Conservation (phyloP, 176 grass and related monocot species). For the Saccharum officinarum region DNA sequence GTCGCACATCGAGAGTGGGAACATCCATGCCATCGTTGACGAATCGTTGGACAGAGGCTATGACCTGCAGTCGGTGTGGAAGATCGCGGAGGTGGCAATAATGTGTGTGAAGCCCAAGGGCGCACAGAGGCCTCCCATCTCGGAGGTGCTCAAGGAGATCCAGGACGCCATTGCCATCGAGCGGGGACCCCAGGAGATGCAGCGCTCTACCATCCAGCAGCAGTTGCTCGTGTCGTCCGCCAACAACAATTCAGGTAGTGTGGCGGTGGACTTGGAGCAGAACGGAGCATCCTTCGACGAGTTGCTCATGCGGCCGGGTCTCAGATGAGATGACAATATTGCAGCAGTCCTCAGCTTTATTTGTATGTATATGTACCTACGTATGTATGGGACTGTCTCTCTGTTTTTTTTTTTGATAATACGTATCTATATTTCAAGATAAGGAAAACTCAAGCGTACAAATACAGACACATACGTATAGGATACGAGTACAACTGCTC, state of each 20-base stretch:
- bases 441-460: too few species aligned
- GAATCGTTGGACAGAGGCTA: constrained; percentile 50
- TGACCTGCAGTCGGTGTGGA: constrained; percentile 82
- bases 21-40: constrained; percentile 77
- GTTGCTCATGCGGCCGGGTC: constrained; percentile 28
- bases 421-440: too few species aligned
- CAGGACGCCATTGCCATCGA: constrained; percentile 88
- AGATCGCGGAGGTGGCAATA: constrained; percentile 76
- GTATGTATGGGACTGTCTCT: not conserved
- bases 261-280: constrained; percentile 13
- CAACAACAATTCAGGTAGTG: not conserved
- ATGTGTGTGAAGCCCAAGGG: constrained; percentile 86
- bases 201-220: constrained; percentile 13
- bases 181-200: constrained; percentile 30
- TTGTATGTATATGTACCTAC: not conserved
- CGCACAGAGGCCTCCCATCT: constrained; percentile 59
- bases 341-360: not conserved
- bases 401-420: too few species aligned
- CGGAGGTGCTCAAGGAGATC: constrained; percentile 93
- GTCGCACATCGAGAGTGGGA: constrained; percentile 80
- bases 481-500: too few species aligned
- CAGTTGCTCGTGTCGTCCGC: too few species aligned
- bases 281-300: constrained; percentile 14
- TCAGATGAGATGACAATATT: not conserved
- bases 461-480: too few species aligned